These are phyloP conservation scores for Vitis hybrid DNA, from an alignment of 177 flowering plant genomes.

Conservation along the genomic window DNA sequence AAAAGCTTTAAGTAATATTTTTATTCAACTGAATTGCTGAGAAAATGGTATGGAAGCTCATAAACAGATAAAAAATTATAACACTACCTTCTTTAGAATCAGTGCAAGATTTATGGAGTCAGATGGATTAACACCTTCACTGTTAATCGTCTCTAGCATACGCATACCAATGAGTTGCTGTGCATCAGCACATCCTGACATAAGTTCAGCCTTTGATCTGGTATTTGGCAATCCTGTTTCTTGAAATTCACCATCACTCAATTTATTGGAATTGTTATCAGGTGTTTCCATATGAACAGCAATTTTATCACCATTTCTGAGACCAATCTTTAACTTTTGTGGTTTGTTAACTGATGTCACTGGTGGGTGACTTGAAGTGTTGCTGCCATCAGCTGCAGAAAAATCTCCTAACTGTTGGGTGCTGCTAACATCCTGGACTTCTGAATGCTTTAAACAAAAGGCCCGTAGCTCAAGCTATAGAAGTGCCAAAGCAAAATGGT, in stretches of 20 bases:
- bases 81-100: constrained; percentile 64
- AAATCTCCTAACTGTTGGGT: constrained; percentile 19
- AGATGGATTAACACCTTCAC: constrained; percentile 31
- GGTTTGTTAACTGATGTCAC: constrained; percentile 20
- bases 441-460: constrained; percentile 91
- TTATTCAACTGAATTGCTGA: not conserved
- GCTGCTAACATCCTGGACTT: constrained; percentile 23
- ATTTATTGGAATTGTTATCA: constrained; percentile 24
- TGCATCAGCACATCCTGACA: constrained; percentile 32
- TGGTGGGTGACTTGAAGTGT: constrained; percentile 26
- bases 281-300: constrained; percentile 18
- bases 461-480: constrained; percentile 87
- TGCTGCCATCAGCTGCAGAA: constrained; percentile 27
- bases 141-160: constrained; percentile 15
- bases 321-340: constrained; percentile 36
- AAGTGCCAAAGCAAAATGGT: not conserved
- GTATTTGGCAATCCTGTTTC: constrained; percentile 20
- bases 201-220: constrained; percentile 16
- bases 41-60: not conserved
- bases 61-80: not conserved
- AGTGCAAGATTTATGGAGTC: constrained; percentile 32
- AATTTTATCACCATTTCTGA: constrained; percentile 39
- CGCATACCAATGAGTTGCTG: constrained; percentile 20
- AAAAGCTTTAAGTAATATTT: not conserved
- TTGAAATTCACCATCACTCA: constrained; percentile 20